A percentile compares a stretch with the other conserved stretches of the same genome.
These are phyloP conservation scores for Cyclotella baltica DNA, from an alignment of 108 stramenopile species.

Conservation along the genomic window DNA sequence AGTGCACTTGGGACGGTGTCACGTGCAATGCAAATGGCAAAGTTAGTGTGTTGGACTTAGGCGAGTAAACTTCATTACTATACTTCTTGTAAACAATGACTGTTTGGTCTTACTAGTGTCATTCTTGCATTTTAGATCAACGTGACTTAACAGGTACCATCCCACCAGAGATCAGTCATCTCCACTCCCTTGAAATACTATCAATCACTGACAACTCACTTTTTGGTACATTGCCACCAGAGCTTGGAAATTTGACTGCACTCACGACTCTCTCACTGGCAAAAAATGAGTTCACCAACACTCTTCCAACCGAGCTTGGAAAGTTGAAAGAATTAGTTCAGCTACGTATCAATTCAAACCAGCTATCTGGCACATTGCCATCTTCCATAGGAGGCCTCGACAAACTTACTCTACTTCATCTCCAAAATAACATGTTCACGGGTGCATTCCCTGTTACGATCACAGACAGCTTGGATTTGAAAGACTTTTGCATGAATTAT, in stretches of 20 bases:
- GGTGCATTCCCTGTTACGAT: too few species aligned
- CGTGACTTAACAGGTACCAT: neutral
- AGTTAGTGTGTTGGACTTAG: neutral
- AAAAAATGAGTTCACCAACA: neutral
- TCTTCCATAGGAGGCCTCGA: neutral
- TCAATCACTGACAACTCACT: neutral
- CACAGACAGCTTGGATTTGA: too few species aligned
- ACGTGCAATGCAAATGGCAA: neutral
- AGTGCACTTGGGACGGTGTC: neutral
- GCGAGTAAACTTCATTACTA: neutral
- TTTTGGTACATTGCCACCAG: neutral
- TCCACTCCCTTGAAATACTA: neutral
- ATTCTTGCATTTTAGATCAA: neutral
- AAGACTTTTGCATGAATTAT: neutral
- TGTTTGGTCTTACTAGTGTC: neutral
- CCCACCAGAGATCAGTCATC: neutral
- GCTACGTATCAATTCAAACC: neutral
- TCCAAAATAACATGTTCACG: neutral
- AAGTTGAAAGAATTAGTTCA: neutral
- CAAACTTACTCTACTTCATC: neutral
- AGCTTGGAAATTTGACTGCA: neutral
- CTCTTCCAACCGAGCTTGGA: neutral
- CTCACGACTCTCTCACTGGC: neutral
- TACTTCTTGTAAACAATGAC: neutral
- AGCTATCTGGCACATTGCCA: neutral